Evolutionary conservation across 140 eudicot species (phyloP).

Genomic region (Stevia rebaudiana): DNA sequence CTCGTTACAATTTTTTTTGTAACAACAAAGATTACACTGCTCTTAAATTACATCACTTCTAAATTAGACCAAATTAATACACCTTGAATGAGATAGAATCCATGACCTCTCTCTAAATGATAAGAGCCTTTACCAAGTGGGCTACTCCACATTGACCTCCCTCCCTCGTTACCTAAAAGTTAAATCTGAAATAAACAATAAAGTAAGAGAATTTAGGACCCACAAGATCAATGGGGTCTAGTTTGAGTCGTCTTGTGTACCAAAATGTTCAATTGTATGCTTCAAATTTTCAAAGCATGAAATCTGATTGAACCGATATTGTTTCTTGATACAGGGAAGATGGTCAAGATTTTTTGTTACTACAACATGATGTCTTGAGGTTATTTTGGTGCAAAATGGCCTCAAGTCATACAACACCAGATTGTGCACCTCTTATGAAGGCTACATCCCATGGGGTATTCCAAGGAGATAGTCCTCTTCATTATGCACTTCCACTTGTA

Average conservation of each 20-base stretch:
- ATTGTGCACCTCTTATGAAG: constrained; percentile 50
- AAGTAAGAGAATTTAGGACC: too few relatives aligned
- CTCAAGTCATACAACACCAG: constrained; percentile 28
- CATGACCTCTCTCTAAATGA: too few relatives aligned
- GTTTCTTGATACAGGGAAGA: constrained; percentile 22
- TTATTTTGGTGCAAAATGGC: constrained; percentile 41
- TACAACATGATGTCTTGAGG: constrained; percentile 24
- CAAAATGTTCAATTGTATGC: background rate
- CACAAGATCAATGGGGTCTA: too few relatives aligned
- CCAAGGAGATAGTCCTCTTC: constrained; percentile 62
- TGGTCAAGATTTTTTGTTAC: constrained; percentile 6
- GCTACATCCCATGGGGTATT: constrained; percentile 66
- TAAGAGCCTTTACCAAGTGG: too few relatives aligned
- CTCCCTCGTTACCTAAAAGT: too few relatives aligned
- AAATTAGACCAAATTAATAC: too few relatives aligned
- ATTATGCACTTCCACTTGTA: constrained; percentile 58
- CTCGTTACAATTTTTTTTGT: too few relatives aligned
- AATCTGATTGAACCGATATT: background rate
- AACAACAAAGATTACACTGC: too few relatives aligned
- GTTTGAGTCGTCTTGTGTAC: background rate
- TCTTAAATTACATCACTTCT: too few relatives aligned
- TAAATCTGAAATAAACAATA: too few relatives aligned
- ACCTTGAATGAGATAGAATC: too few relatives aligned
- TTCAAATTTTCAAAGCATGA: background rate
- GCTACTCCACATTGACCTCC: too few relatives aligned